These are phyloP conservation scores for Chrysoporthe cubensis DNA, from an alignment of 2,329 filamentous ascomycete genomes.

Conservation along the genomic window DNA sequence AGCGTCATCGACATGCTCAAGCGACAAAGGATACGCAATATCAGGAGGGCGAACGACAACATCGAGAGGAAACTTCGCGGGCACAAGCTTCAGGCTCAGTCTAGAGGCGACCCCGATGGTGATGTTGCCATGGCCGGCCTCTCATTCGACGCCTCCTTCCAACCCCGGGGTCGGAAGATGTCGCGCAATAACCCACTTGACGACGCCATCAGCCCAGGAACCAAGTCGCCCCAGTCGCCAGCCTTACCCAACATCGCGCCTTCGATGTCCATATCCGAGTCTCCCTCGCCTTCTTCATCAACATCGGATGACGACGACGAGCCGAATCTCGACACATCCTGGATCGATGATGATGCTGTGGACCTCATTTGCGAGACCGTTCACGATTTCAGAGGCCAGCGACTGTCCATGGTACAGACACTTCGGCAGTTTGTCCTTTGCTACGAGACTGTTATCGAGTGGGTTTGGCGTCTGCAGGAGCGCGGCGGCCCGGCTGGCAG, in stretches of 20 bases:
- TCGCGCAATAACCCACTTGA: conserved; percentile 21
- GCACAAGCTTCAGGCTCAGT: conserved; percentile 29
- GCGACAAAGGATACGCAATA: conserved; percentile 63
- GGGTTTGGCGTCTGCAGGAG: conserved; percentile 64
- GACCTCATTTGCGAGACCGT: conserved; percentile 88
- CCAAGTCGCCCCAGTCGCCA: conserved; percentile 26
- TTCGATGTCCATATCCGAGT: conserved; percentile 29
- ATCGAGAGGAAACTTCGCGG: conserved; percentile 29
- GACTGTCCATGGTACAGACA: conserved; percentile 96
- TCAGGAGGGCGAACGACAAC: conserved; percentile 35
- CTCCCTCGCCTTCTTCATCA: conserved; percentile 20
- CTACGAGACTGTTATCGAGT: conserved; percentile 93
- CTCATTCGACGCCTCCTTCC: conserved; percentile 16
- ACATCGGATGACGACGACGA: conserved; percentile 28
- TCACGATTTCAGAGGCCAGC: conserved; percentile 84
- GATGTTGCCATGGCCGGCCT: conserved; percentile 49
- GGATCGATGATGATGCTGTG: conserved; percentile 70
- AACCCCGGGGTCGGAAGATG: conserved; percentile 29
- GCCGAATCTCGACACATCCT: conserved; percentile 54
- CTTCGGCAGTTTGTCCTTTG: conserved; percentile 92
- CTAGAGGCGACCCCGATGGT: conserved; percentile 44
- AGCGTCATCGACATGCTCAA: conserved; percentile 96
- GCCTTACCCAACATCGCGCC: conserved; percentile 37
- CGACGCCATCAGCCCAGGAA: conserved; percentile 27
- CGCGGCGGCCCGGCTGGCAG: conserved; percentile 31